Evolutionary conservation across 2,329 filamentous ascomycete genomes (phyloP).

Genomic region (Aspergillus uvarum): DNA sequence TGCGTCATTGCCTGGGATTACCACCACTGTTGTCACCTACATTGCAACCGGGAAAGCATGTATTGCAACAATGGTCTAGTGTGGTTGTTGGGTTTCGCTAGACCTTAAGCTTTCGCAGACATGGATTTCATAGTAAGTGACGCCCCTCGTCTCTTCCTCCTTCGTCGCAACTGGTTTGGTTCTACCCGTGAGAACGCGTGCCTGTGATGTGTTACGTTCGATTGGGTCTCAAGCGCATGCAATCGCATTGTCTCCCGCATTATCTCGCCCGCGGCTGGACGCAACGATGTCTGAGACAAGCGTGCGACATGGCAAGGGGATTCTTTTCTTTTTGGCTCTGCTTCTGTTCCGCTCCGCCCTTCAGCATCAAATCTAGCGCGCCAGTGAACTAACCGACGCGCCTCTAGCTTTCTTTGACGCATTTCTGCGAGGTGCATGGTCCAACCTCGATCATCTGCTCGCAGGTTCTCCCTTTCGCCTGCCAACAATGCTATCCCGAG

Average conservation of each 20-base stretch:
- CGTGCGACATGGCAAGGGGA: slow-evolving; percentile 10
- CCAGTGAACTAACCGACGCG: slow-evolving; percentile 7
- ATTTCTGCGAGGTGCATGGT: slow-evolving; percentile 64
- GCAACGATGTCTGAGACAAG: neutral
- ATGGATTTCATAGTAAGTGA: slow-evolving; percentile 50
- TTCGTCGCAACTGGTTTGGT: neutral
- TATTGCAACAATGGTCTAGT: slow-evolving; percentile 34
- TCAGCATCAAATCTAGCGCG: slow-evolving; percentile 4
- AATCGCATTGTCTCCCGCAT: neutral
- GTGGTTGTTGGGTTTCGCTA: slow-evolving; percentile 26
- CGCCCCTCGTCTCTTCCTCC: slow-evolving; percentile 5
- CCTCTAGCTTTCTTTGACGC: slow-evolving; percentile 58
- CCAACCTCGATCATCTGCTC: slow-evolving; percentile 63
- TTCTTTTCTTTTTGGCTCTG: neutral
- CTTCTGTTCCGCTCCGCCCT: slow-evolving; percentile 5
- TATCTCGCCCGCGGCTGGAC: neutral
- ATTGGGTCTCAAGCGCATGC: neutral
- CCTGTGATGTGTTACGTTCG: neutral
- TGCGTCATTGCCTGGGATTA: slow-evolving; percentile 20
- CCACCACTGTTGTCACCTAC: slow-evolving; percentile 7
- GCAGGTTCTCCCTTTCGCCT: slow-evolving; percentile 56
- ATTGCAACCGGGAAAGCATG: slow-evolving; percentile 29
- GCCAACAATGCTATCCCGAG: slow-evolving; percentile 52
- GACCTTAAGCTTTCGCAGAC: slow-evolving; percentile 27
- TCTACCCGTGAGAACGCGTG: neutral